A percentile compares a stretch with the other conserved stretches of the same genome.
Conservation (phyloP, 2,329 filamentous ascomycete species). For the Trichoderma breve region DNA sequence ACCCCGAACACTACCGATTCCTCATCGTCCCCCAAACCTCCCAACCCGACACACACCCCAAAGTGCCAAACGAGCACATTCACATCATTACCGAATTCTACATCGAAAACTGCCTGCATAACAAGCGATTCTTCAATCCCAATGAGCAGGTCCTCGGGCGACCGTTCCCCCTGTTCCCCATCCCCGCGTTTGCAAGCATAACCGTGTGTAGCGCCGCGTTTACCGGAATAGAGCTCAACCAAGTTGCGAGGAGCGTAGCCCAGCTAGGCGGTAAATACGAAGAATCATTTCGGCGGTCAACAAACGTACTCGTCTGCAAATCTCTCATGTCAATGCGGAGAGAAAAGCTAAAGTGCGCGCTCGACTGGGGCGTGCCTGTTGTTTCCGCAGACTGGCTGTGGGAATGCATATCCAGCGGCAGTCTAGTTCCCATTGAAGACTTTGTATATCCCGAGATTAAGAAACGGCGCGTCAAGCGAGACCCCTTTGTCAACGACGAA, state of each 20-base stretch:
- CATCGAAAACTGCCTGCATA: constrained; percentile 82
- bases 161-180: constrained; percentile 70
- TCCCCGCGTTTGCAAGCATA: constrained; percentile 67
- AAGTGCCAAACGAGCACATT: constrained; percentile 38
- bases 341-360: constrained; percentile 77
- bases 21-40: constrained; percentile 56
- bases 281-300: constrained; percentile 68
- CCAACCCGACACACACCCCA: constrained; percentile 45
- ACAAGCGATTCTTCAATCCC: constrained; percentile 69
- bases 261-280: constrained; percentile 80
- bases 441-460: constrained; percentile 50
- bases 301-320: constrained; percentile 77
- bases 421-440: constrained; percentile 43
- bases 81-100: constrained; percentile 82
- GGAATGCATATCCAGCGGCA: constrained; percentile 66
- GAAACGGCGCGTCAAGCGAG: constrained; percentile 28
- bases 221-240: constrained; percentile 77
- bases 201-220: constrained; percentile 81
- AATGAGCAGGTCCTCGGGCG: constrained; percentile 68
- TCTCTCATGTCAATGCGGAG: constrained; percentile 54
- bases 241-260: constrained; percentile 72
- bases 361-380: constrained; percentile 74
- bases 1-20: constrained; percentile 41
- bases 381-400: constrained; percentile 82
- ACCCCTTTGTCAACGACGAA: constrained; percentile 20